Evolutionary conservation across 2,329 filamentous ascomycete species (phyloP), one percentile per base, ranked within the genome.

Genomic region (Colletotrichum noveboracense): DNA sequence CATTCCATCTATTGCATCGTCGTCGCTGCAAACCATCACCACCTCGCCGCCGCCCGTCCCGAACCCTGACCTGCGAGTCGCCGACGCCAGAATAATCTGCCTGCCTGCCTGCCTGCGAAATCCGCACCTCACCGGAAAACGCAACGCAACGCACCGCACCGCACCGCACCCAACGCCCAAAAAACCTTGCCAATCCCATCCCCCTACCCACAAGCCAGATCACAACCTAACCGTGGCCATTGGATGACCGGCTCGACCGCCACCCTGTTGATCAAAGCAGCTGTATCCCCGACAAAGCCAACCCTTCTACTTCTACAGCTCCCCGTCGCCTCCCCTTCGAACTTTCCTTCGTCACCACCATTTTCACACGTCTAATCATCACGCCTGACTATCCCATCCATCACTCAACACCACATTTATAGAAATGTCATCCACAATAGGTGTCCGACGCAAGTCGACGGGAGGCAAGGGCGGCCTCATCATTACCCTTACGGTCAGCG

Each of bases 401-500:
- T 28, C 36, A 60, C 38, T 55, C 64, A 64, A 43, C 64, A 56
- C 28, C 70, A 34, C 18, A 56, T 24, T 12, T 34, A 58, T 77
- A 76, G 62, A 73, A 70, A 78, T 78, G 77, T 61, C 71, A 13
- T 55, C 77, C 13, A 16, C 75, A 26, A 72, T 52, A 52, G 43
- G 30, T 24, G 77, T 77, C 61, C 76, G 77, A 68, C 77, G 76
- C 52, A 78, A 78, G 69, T 77, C 77, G 4, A 55, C 36, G 13
- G 75, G 61, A 36, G 71, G 68, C 70, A 84, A 83, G 79, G 66
- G 71, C 16, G 77, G 76, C 38, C 79, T 87, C 66, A 74, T 92
- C 75, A 83, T 93, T 80, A 92, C 87, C 9, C 83, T 93, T 70
- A 89, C 87, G 79, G 85, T 93, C 65, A 80, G 88, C 26, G 84